Conservation (phyloP, 139 green algal species). For the Marvania coccoides region DNA sequence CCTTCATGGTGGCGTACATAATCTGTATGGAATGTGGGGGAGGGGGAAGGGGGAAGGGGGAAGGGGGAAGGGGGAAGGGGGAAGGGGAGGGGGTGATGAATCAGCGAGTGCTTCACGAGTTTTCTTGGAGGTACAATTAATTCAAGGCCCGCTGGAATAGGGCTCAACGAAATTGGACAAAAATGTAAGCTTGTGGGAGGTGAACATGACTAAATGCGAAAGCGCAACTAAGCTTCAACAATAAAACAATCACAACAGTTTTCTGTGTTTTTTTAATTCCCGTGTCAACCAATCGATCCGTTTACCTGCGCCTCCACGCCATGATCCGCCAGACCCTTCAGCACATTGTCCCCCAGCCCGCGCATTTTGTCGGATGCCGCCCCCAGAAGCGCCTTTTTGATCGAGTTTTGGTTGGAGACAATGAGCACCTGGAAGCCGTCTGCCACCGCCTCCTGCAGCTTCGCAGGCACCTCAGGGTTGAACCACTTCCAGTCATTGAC, state of each 20-base stretch:
- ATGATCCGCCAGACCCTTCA: background rate
- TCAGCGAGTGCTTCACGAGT: background rate
- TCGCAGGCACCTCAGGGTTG: background rate
- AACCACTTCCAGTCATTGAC: conserved; percentile 2
- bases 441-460: background rate
- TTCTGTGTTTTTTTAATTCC: too few relatives aligned
- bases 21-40: background rate
- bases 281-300: too few relatives aligned
- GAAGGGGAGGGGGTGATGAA: background rate
- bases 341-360: conserved; percentile 24
- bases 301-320: background rate
- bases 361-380: conserved; percentile 45
- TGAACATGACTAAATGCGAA: background rate
- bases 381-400: conserved; percentile 52
- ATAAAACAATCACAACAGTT: background rate
- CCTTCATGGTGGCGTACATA: conserved; percentile 26
- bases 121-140: background rate
- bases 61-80: background rate
- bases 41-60: background rate
- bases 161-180: too few relatives aligned
- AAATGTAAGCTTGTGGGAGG: too few relatives aligned
- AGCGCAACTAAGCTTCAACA: background rate
- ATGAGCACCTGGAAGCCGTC: background rate
- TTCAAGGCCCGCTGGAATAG: too few relatives aligned
- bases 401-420: conserved; percentile 52